Evolutionary conservation across 495 filamentous ascomycete species (phyloP).

Genomic region (Glutinoglossum americanum): DNA sequence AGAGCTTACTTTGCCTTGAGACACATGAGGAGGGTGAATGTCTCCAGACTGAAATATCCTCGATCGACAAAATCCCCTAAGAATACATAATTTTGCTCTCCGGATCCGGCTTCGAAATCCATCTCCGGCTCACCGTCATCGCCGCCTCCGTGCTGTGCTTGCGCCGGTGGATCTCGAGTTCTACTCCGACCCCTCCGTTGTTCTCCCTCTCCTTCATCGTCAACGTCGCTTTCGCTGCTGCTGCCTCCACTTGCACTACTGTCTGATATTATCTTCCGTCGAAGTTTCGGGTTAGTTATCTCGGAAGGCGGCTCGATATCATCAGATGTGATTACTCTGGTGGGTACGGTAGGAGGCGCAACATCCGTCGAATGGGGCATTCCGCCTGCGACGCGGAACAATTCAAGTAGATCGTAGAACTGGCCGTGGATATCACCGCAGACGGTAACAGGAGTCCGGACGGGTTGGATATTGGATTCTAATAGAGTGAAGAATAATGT

Average conservation of each 20-base stretch:
- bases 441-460: conserved; percentile 87
- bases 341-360: conserved; percentile 37
- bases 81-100: conserved; percentile 79
- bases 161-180: neutral
- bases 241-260: conserved; percentile 20
- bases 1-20: conserved; percentile 78
- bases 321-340: conserved; percentile 52
- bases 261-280: conserved; percentile 48
- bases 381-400: conserved; percentile 88
- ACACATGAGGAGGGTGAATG: conserved; percentile 85
- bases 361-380: conserved; percentile 64
- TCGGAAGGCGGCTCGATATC: conserved; percentile 74
- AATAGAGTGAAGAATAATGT: neutral
- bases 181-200: conserved; percentile 2
- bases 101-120: conserved; percentile 29
- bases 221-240: conserved; percentile 21
- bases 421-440: conserved; percentile 98
- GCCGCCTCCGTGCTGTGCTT: conserved; percentile 10
- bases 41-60: conserved; percentile 94
- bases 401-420: conserved; percentile 93
- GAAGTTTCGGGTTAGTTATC: conserved; percentile 65
- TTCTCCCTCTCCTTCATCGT: conserved; percentile 15
- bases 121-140: conserved; percentile 19
- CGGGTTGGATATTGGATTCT: conserved; percentile 98
- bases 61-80: conserved; percentile 94